Evolutionary conservation across 257 asterid species (phyloP).

Genomic region (Ophiorrhiza pumila): DNA sequence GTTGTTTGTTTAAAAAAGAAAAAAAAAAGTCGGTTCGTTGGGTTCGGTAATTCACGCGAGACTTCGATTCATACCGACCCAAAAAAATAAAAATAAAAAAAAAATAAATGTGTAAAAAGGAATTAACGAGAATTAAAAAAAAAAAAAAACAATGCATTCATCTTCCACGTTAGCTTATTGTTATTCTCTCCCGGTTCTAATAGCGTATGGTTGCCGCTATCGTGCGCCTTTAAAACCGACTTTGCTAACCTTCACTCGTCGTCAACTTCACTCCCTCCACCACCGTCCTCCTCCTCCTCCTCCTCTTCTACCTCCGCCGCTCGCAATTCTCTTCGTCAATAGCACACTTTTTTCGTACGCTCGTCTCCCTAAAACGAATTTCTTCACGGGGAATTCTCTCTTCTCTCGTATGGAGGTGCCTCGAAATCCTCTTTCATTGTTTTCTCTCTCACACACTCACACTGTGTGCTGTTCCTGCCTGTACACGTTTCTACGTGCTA

Average conservation of each 20-base stretch:
- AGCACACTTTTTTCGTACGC: constrained; percentile 22
- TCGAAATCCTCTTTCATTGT: not conserved
- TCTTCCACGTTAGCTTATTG: constrained; percentile 7
- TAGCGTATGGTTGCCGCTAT: constrained; percentile 46
- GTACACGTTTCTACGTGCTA: not conserved
- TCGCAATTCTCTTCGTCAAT: not conserved
- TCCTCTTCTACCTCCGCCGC: constrained; percentile 24
- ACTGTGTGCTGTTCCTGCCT: not conserved
- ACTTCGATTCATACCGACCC: too few species aligned
- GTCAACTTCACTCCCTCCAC: constrained; percentile 28
- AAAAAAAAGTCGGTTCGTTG: too few species aligned
- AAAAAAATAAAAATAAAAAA: not conserved
- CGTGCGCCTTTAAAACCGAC: constrained; percentile 44
- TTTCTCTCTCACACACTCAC: not conserved
- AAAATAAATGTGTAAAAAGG: not conserved
- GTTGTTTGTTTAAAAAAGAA: too few species aligned
- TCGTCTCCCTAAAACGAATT: constrained; percentile 27
- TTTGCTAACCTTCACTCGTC: constrained; percentile 22
- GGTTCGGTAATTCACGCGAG: too few species aligned
- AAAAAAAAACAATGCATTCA: not conserved
- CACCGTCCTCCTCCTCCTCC: constrained; percentile 16
- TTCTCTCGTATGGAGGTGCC: constrained; percentile 82
- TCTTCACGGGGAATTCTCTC: constrained; percentile 60
- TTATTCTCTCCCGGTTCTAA: constrained; percentile 11
- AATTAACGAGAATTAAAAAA: not conserved